A percentile compares a stretch with the other conserved stretches of the same genome.
phyloP scores from a whole-genome alignment of 176 grass and related monocot species.

The Pharus latifolius region DNA sequence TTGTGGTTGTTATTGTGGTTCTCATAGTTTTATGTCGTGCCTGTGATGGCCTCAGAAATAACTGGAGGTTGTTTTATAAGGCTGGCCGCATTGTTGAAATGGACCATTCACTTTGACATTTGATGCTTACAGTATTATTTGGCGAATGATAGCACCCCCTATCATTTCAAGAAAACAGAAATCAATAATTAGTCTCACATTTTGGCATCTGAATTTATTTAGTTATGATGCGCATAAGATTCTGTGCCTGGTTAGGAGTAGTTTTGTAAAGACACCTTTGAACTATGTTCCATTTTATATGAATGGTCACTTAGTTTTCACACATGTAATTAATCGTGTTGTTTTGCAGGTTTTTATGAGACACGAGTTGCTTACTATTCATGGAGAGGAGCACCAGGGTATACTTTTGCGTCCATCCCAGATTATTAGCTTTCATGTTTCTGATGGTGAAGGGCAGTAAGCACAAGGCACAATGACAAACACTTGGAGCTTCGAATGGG shows the following conservation, averaged over 20 bases:
- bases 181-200: background rate
- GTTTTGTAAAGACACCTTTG: background rate
- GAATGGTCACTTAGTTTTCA: background rate
- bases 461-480: background rate
- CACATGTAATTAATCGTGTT: background rate
- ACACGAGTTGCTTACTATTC: slow-evolving; percentile 94
- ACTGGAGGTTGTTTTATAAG: background rate
- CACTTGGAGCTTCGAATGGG: background rate
- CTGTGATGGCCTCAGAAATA: background rate
- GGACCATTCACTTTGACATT: background rate
- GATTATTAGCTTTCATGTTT: slow-evolving; percentile 49
- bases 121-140: background rate
- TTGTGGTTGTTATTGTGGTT: background rate
- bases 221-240: background rate
- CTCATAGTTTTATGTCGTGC: background rate
- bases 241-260: background rate
- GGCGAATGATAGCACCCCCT: background rate
- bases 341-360: slow-evolving; percentile 79
- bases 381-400: slow-evolving; percentile 84
- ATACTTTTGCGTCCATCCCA: slow-evolving; percentile 74
- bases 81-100: background rate
- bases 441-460: background rate
- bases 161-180: background rate
- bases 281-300: background rate
- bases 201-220: background rate